A percentile compares a stretch with the other conserved stretches of the same genome.
These are phyloP conservation scores for Xylariaceae sp. DNA, from an alignment of 2,329 filamentous ascomycete genomes.

Conservation along the genomic window DNA sequence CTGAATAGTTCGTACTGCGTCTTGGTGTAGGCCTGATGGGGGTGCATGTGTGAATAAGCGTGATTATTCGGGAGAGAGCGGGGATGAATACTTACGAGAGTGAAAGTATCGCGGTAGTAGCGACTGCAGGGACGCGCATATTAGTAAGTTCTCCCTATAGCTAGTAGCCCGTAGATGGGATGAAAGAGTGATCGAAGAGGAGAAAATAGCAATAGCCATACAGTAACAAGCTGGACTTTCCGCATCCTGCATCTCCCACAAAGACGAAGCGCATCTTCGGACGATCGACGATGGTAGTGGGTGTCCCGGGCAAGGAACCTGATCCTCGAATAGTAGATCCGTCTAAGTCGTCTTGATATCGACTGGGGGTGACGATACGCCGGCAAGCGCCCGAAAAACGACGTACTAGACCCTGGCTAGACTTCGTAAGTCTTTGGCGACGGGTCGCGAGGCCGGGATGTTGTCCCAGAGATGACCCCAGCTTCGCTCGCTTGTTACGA, in stretches of 20 bases:
- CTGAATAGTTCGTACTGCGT: slow-evolving; percentile 37
- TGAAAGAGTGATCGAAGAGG: background rate
- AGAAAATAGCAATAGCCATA: slow-evolving; percentile 12
- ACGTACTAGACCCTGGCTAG: slow-evolving; percentile 21
- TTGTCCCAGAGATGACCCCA: slow-evolving; percentile 3
- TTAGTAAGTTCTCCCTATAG: background rate
- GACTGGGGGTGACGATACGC: slow-evolving; percentile 15
- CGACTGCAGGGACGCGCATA: slow-evolving; percentile 23
- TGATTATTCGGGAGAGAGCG: background rate
- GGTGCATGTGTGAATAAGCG: background rate
- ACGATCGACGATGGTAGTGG: slow-evolving; percentile 18
- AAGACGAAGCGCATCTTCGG: slow-evolving; percentile 36
- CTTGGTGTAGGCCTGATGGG: slow-evolving; percentile 21
- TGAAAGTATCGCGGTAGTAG: slow-evolving; percentile 32
- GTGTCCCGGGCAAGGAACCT: slow-evolving; percentile 20
- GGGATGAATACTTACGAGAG: slow-evolving; percentile 16
- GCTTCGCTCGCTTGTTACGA: slow-evolving; percentile 29
- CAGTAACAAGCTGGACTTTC: slow-evolving; percentile 38
- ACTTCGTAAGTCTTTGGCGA: slow-evolving; percentile 13
- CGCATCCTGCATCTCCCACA: slow-evolving; percentile 35
- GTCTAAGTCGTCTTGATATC: background rate
- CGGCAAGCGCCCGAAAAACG: slow-evolving; percentile 27
- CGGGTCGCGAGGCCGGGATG: slow-evolving; percentile 12
- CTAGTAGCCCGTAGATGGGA: background rate
- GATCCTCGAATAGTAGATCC: slow-evolving; percentile 11